Conservation (phyloP, 192 early-diverging fungal species). For the Gryganskiella cystojenkinii region DNA sequence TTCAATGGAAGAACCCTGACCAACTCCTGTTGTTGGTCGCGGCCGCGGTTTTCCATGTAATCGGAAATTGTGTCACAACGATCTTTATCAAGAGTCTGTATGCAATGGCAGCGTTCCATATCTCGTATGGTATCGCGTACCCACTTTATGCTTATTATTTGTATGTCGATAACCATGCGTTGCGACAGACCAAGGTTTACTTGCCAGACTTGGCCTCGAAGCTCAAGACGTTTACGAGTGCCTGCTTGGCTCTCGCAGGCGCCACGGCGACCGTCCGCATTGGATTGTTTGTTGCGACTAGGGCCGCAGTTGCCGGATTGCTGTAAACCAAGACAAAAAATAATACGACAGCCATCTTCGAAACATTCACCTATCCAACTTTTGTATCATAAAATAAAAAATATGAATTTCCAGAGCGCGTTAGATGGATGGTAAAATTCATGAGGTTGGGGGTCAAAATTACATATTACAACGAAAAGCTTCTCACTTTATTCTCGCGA, state of each 20-base stretch:
- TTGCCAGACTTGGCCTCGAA: slow-evolving; percentile 34
- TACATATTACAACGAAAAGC: too few relatives aligned
- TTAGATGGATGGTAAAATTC: too few relatives aligned
- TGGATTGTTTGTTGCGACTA: slow-evolving; percentile 38
- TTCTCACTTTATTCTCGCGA: too few relatives aligned
- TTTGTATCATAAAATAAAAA: too few relatives aligned
- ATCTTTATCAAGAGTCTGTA: slow-evolving; percentile 36
- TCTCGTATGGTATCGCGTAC: slow-evolving; percentile 40
- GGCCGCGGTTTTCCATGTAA: slow-evolving; percentile 43
- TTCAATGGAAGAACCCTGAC: slow-evolving; percentile 45
- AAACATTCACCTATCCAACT: too few relatives aligned
- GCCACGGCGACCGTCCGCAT: slow-evolving; percentile 37
- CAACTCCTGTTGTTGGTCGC: slow-evolving; percentile 46
- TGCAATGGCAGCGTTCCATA: slow-evolving; percentile 50
- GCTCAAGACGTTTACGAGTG: slow-evolving; percentile 31
- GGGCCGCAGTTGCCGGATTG: not conserved
- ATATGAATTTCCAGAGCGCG: too few relatives aligned
- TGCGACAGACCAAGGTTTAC: slow-evolving; percentile 52
- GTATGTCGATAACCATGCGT: slow-evolving; percentile 53
- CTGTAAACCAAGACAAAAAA: too few relatives aligned
- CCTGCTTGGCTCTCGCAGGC: slow-evolving; percentile 15
- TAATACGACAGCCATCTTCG: too few relatives aligned
- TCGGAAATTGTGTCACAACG: slow-evolving; percentile 56
- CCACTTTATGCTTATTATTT: slow-evolving; percentile 53
- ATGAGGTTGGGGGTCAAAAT: too few relatives aligned